phyloP scores from a whole-genome alignment of 2,329 filamentous ascomycete species.

The Penicillium carneum region DNA sequence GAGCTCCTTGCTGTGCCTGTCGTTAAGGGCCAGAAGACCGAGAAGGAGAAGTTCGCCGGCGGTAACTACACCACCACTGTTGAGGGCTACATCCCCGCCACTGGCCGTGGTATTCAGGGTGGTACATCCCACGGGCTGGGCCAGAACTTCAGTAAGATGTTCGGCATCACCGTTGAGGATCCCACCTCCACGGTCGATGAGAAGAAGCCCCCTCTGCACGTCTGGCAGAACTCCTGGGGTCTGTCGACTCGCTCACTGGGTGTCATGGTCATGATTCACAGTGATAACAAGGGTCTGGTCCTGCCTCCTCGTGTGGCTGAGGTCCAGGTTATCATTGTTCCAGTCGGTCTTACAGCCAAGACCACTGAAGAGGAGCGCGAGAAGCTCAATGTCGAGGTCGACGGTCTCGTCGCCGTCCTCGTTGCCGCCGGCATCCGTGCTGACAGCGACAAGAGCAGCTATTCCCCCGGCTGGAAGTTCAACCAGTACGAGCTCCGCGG shows the following conservation, averaged over 20 bases:
- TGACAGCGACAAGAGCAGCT: conserved; percentile 83
- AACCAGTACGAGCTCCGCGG: conserved; percentile 98
- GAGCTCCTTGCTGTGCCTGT: conserved; percentile 93
- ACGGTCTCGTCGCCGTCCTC: conserved; percentile 72
- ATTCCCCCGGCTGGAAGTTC: conserved; percentile 96
- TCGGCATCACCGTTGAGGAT: conserved; percentile 95
- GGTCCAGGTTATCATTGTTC: conserved; percentile 84
- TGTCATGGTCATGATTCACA: conserved; percentile 98
- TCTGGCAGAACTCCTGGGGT: conserved; percentile 99
- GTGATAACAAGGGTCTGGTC: conserved; percentile 93
- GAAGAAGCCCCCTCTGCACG: conserved; percentile 79
- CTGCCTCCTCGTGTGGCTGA: conserved; percentile 89
- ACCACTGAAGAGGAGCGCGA: conserved; percentile 79
- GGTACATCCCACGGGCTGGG: conserved; percentile 93
- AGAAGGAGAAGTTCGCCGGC: conserved; percentile 97
- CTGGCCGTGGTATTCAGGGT: conserved; percentile 94
- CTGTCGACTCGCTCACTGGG: conserved; percentile 95
- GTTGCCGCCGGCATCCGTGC: conserved; percentile 76
- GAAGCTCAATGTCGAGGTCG: conserved; percentile 77
- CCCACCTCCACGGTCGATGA: conserved; percentile 73
- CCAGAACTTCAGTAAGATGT: conserved; percentile 99
- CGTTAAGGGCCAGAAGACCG: conserved; percentile 91
- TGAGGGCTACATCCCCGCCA: conserved; percentile 94
- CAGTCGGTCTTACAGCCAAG: conserved; percentile 90
- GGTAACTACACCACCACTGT: conserved; percentile 96